These are phyloP conservation scores for Fraxinus excelsior DNA, from an alignment of 257 asterid genomes.

Conservation along the genomic window DNA sequence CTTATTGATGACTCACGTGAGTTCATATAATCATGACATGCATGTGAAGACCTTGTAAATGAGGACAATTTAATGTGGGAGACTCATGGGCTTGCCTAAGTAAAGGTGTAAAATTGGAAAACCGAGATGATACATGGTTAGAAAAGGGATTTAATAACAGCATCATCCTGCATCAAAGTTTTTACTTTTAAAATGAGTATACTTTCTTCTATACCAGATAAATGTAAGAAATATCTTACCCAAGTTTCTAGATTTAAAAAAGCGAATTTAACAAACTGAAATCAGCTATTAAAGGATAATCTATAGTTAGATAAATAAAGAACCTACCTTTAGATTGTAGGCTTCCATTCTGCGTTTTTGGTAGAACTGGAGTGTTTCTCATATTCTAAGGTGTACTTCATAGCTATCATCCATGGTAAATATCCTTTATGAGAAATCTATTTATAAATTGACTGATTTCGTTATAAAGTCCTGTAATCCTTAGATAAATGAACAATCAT, in stretches of 20 bases:
- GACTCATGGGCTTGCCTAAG: background rate
- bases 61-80: slow-evolving; percentile 16
- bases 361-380: background rate
- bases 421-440: background rate
- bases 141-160: background rate
- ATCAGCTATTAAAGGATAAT: background rate
- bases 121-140: background rate
- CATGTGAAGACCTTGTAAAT: background rate
- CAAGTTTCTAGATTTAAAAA: background rate
- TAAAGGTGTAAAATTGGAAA: background rate
- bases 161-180: background rate
- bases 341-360: background rate
- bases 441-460: background rate
- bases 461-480: background rate
- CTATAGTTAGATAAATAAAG: background rate
- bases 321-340: background rate
- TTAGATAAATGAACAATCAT: background rate
- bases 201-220: background rate
- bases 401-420: background rate
- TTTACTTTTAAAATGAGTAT: background rate
- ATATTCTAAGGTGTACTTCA: background rate
- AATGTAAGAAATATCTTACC: background rate
- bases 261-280: background rate
- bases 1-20: background rate
- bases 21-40: background rate